These are phyloP conservation scores for Carex littledalei DNA, from an alignment of 176 grass and related monocot genomes.

Conservation along the genomic window DNA sequence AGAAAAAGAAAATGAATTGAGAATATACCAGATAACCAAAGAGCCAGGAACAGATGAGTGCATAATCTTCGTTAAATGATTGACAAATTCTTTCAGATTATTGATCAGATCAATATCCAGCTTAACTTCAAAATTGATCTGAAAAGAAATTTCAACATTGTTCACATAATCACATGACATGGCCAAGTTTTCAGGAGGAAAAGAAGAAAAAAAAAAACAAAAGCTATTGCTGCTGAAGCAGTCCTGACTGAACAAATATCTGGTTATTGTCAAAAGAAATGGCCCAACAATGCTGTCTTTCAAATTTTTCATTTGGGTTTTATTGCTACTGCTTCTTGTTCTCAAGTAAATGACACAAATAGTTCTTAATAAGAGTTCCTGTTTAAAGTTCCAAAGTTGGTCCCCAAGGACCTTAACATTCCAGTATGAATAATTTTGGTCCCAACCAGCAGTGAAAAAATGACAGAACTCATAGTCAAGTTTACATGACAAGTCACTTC, in stretches of 20 bases:
- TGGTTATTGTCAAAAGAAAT: background rate
- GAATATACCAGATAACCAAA: slow-evolving; percentile 76
- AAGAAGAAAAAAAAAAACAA: background rate
- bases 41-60: slow-evolving; percentile 65
- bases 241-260: background rate
- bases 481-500: background rate
- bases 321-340: background rate
- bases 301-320: background rate
- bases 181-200: background rate
- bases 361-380: background rate
- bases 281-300: background rate
- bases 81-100: slow-evolving; percentile 82
- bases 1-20: slow-evolving; percentile 17
- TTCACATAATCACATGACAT: background rate
- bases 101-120: slow-evolving; percentile 51
- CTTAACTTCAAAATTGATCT: slow-evolving; percentile 82
- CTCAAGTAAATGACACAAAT: background rate
- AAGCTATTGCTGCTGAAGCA: background rate
- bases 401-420: background rate
- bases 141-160: slow-evolving; percentile 31
- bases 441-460: background rate
- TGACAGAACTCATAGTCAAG: background rate
- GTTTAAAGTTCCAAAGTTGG: background rate
- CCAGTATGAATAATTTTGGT: background rate
- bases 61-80: slow-evolving; percentile 69